Evolutionary conservation across 2,329 filamentous ascomycete species (phyloP), one percentile per base, ranked within the genome.

Genomic region (Aspergillus sclerotialis): DNA sequence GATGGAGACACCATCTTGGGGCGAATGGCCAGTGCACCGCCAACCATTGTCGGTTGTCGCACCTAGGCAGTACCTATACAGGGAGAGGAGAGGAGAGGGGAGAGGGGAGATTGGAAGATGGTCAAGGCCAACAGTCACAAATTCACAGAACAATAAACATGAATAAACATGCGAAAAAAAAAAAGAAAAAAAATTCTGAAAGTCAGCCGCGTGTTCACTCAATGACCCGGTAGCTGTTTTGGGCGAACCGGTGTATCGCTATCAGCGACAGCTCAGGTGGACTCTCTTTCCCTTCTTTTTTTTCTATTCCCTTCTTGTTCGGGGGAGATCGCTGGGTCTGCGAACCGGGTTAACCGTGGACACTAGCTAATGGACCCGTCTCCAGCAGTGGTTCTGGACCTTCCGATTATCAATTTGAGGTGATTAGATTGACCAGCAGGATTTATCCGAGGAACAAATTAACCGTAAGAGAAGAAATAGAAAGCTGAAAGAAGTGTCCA

Each of bases 201-300:
- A 19, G 29, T 19, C 26, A 33, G 30, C 28, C 15, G 11, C 26
- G 10, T 17, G 24, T 9, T 19, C 15, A 31, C 10, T 4, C 28
- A 29, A 7, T 13, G 13, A 29, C 16, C 11, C 13, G 33, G 45
- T 40, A 43, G 48, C 55, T 59, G 49, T 52, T 59, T 59, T 53
- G 45, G 55, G 56, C 48, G 52, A 53, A 53, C 55, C 56, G 56
- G 56, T 59, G 56, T 58, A 45, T 34, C 43, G 16, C 34, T 23
- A 23, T 23, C 19, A 28, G 32, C 34, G 38, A 38, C 37, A 19
- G 34, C 9, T 8, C 27, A 12, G 15, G 38, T 37, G 30, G 37
- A 40, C 30, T 27, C 32, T 18, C 35, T n/a, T 4, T 7, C 3
- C 14, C 17, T 15, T 14, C 9, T 33, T 28, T 24, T 17, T 24